phyloP scores from a whole-genome alignment of 306 rosid species.

The Medicago ruthenica region DNA sequence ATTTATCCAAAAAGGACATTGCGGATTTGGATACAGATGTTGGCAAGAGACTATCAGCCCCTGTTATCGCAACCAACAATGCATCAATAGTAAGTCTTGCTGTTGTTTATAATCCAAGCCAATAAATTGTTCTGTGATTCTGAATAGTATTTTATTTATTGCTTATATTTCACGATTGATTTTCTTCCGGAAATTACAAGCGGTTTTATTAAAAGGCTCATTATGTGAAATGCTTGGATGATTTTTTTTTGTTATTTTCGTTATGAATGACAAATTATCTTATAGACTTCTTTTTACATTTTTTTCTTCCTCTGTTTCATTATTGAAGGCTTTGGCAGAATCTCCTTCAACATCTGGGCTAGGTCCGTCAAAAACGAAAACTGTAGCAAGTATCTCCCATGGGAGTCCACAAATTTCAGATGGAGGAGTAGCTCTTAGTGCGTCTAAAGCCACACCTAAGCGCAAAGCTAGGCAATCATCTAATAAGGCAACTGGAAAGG shows the following conservation, averaged over 20 bases:
- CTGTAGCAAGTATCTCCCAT: conserved; percentile 51
- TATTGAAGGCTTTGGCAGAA: conserved; percentile 65
- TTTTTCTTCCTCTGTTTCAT: conserved; percentile 28
- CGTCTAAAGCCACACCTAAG: conserved; percentile 68
- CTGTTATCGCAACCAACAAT: conserved; percentile 55
- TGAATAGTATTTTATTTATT: conserved; percentile 28
- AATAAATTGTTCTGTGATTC: not conserved
- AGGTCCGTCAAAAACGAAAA: conserved; percentile 56
- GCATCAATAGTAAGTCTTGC: conserved; percentile 51
- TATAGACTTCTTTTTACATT: not conserved
- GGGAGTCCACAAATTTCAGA: conserved; percentile 59
- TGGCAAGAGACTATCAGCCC: conserved; percentile 49
- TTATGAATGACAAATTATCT: conserved; percentile 36
- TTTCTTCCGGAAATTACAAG: conserved; percentile 30
- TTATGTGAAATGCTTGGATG: conserved; percentile 36
- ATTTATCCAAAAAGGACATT: conserved; percentile 51
- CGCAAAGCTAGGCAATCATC: conserved; percentile 77
- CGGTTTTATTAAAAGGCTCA: conserved; percentile 21
- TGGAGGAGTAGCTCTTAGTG: conserved; percentile 49
- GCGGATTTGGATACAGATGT: conserved; percentile 44
- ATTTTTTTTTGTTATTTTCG: conserved; percentile 33
- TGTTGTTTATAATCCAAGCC: conserved; percentile 42
- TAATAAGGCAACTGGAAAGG: conserved; percentile 68
- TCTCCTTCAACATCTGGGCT: conserved; percentile 59
- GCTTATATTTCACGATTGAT: conserved; percentile 30